A percentile compares a stretch with the other conserved stretches of the same genome.
phyloP scores from a whole-genome alignment of 495 filamentous ascomycete genomes.

The Amphirosellinia nigrospora region DNA sequence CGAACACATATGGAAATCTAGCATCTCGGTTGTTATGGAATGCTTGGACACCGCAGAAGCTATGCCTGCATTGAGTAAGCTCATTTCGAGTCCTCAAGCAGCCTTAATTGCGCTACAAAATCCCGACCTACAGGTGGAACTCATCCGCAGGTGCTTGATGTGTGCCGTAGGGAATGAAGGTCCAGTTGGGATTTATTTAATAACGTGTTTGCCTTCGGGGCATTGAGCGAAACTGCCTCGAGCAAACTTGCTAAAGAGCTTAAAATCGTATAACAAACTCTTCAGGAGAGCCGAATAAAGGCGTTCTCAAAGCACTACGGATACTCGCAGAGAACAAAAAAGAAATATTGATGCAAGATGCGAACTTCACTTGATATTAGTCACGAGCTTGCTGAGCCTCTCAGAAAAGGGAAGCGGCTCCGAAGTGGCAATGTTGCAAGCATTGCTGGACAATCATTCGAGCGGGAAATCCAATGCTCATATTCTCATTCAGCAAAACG shows the following conservation, averaged over 20 bases:
- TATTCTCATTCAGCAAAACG: constrained; percentile 48
- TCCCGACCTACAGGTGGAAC: constrained; percentile 47
- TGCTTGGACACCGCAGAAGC: constrained; percentile 30
- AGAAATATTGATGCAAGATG: constrained; percentile 40
- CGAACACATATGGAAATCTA: constrained; percentile 43
- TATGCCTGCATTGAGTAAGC: constrained; percentile 39
- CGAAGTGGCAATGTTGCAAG: constrained; percentile 40
- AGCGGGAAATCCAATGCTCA: constrained; percentile 39
- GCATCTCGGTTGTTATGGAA: constrained; percentile 41
- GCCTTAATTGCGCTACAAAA: constrained; percentile 35
- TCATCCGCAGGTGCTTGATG: constrained; percentile 42
- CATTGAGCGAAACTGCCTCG: constrained; percentile 36
- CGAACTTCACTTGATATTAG: constrained; percentile 45
- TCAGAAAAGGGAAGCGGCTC: constrained; percentile 47
- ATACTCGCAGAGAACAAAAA: constrained; percentile 45
- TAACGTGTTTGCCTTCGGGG: constrained; percentile 42
- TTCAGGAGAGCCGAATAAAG: constrained; percentile 32
- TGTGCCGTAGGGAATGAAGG: constrained; percentile 34
- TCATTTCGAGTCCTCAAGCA: constrained; percentile 47
- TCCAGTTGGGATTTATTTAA: constrained; percentile 48
- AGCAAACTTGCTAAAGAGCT: constrained; percentile 39
- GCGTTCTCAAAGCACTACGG: constrained; percentile 47
- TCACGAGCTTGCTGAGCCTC: constrained; percentile 51
- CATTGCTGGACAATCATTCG: constrained; percentile 43
- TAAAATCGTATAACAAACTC: constrained; percentile 27